Evolutionary conservation across 441 rosid species (phyloP).

Genomic region (Arabidopsis lyrata): DNA sequence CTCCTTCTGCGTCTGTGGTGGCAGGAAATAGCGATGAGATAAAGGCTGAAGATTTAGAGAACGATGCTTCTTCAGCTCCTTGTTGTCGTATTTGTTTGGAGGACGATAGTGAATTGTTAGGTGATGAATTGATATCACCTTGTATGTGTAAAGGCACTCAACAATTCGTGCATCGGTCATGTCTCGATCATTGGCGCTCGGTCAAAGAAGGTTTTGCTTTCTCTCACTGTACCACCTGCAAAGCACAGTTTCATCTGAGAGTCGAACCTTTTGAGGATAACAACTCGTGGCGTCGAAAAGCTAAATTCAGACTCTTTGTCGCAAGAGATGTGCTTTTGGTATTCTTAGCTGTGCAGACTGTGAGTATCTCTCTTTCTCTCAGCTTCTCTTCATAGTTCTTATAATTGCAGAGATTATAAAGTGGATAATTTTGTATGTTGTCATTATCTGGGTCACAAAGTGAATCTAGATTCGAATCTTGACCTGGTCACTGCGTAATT

Average conservation of each 20-base stretch:
- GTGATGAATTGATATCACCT: conserved; percentile 94
- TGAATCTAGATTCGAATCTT: conserved; percentile 23
- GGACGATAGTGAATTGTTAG: conserved; percentile 76
- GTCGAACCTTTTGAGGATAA: conserved; percentile 77
- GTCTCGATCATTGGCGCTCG: conserved; percentile 98
- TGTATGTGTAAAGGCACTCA: conserved; percentile 99
- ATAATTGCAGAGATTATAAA: background rate
- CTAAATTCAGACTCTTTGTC: conserved; percentile 91
- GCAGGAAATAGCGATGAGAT: conserved; percentile 58
- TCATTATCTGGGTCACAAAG: background rate
- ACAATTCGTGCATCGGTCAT: conserved; percentile 93
- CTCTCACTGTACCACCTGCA: conserved; percentile 93
- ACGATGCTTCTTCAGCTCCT: conserved; percentile 59
- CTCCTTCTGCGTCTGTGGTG: conserved; percentile 40
- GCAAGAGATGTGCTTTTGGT: conserved; percentile 94
- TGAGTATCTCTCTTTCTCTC: conserved; percentile 43
- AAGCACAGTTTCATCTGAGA: conserved; percentile 89
- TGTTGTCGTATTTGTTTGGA: conserved; percentile 96
- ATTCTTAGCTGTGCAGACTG: conserved; percentile 87
- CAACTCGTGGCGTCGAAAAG: conserved; percentile 79
- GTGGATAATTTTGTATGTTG: background rate
- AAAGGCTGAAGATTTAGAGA: conserved; percentile 68
- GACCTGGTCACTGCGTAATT: background rate
- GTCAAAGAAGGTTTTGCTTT: conserved; percentile 98
- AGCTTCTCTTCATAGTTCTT: background rate